Percentiles rank a stretch among this genome's conserved stretches.
phyloP scores from a whole-genome alignment of 305 asterid species.

The Fraxinus nigra region DNA sequence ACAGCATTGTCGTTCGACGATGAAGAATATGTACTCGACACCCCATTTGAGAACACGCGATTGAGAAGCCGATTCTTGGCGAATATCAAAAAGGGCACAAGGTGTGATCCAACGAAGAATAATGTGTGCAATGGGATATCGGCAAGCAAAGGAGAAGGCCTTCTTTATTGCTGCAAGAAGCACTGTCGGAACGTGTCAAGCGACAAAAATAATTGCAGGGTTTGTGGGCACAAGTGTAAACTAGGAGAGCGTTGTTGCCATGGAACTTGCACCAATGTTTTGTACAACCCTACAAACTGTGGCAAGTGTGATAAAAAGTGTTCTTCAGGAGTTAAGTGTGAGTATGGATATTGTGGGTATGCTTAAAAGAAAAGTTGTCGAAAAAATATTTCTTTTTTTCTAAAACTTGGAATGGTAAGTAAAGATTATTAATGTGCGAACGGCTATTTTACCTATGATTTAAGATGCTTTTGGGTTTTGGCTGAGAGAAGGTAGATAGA shows the following conservation, averaged over 20 bases:
- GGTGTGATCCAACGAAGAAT: neutral
- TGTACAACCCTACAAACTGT: neutral
- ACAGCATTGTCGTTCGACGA: neutral
- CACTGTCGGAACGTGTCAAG: neutral
- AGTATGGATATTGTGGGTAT: neutral
- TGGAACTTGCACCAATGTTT: neutral
- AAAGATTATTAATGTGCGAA: neutral
- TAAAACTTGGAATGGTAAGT: neutral
- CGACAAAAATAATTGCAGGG: neutral
- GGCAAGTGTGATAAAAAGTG: neutral
- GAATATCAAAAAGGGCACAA: neutral
- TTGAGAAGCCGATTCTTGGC: neutral
- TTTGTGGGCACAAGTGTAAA: neutral
- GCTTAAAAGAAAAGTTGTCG: neutral
- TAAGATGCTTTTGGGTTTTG: neutral
- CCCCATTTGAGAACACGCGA: neutral
- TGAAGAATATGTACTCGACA: neutral
- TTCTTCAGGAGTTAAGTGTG: neutral
- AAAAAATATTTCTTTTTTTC: no score
- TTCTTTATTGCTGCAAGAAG: neutral
- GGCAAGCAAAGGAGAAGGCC: neutral
- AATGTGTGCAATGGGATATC: neutral
- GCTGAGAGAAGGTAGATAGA: neutral
- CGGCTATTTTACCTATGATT: neutral
- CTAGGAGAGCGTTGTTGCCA: neutral